Percentiles rank a stretch among this genome's conserved stretches.
Conservation (phyloP, 2,329 filamentous ascomycete species). For the Cladosporium velox region DNA sequence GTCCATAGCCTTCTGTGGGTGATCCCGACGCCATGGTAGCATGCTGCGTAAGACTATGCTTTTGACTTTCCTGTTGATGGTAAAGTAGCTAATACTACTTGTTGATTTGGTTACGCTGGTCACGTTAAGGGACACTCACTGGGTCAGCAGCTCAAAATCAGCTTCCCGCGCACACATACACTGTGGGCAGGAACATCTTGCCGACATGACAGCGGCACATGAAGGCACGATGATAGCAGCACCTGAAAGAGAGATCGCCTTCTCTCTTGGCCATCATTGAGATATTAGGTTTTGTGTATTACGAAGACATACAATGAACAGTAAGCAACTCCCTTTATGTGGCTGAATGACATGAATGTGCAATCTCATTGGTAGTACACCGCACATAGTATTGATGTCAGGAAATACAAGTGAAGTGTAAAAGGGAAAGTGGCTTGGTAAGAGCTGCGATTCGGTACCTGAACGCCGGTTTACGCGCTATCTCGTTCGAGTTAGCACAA, state of each 20-base stretch:
- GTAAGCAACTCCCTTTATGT: neutral
- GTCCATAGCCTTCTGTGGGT: neutral
- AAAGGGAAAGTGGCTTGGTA: neutral
- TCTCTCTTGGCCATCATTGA: neutral
- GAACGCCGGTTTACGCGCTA: neutral
- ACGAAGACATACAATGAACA: neutral
- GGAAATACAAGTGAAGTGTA: neutral
- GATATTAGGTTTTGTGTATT: neutral
- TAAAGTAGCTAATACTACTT: neutral
- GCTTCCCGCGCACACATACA: neutral
- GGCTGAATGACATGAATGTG: no score
- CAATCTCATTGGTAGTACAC: neutral
- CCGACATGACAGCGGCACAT: neutral
- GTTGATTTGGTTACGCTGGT: neutral
- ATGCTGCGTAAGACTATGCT: neutral
- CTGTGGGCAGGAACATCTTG: neutral
- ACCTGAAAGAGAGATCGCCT: neutral
- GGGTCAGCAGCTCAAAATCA: neutral
- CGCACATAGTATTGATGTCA: neutral
- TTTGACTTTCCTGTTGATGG: neutral
- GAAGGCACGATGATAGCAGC: neutral
- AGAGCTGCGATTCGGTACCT: neutral
- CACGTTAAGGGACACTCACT: neutral
- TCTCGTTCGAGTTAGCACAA: neutral
- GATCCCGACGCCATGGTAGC: slow-evolving; percentile 11